Conservation (phyloP, 2,329 filamentous ascomycete species). For the Phyllosticta citrichinensis region DNA sequence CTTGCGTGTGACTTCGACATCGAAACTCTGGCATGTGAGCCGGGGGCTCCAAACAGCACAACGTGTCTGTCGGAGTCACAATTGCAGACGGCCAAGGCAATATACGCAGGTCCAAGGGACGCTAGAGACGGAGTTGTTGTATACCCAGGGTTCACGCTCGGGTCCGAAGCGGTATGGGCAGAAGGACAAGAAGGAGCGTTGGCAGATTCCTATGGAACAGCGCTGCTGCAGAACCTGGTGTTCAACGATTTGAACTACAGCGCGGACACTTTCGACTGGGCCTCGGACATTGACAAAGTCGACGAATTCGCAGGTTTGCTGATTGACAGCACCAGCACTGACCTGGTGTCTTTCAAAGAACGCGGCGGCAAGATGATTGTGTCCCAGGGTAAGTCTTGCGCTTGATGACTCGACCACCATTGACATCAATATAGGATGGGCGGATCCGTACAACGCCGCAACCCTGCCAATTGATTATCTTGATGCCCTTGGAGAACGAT, state of each 20-base stretch:
- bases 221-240: slow-evolving; percentile 34
- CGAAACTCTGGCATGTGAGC: slow-evolving; percentile 20
- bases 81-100: slow-evolving; percentile 20
- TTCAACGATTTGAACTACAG: slow-evolving; percentile 30
- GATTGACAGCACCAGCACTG: slow-evolving; percentile 29
- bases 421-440: slow-evolving; percentile 5
- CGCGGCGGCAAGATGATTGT: slow-evolving; percentile 29
- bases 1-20: slow-evolving; percentile 28
- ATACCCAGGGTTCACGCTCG: slow-evolving; percentile 33
- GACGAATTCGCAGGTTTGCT: slow-evolving; percentile 22
- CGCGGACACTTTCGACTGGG: slow-evolving; percentile 27
- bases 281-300: slow-evolving; percentile 24
- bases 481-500: background rate
- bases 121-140: slow-evolving; percentile 16
- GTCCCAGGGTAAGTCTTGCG: slow-evolving; percentile 20
- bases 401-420: background rate
- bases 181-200: slow-evolving; percentile 25
- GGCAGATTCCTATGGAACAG: slow-evolving; percentile 26
- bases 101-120: slow-evolving; percentile 23
- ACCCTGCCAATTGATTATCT: slow-evolving; percentile 5
- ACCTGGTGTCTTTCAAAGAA: slow-evolving; percentile 22
- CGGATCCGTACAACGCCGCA: slow-evolving; percentile 9
- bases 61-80: slow-evolving; percentile 25
- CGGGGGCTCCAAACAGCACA: slow-evolving; percentile 2
- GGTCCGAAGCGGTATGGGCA: slow-evolving; percentile 31